These are phyloP conservation scores for Lactarius vividus DNA, from an alignment of 768 basidiomycete genomes.

Conservation along the genomic window DNA sequence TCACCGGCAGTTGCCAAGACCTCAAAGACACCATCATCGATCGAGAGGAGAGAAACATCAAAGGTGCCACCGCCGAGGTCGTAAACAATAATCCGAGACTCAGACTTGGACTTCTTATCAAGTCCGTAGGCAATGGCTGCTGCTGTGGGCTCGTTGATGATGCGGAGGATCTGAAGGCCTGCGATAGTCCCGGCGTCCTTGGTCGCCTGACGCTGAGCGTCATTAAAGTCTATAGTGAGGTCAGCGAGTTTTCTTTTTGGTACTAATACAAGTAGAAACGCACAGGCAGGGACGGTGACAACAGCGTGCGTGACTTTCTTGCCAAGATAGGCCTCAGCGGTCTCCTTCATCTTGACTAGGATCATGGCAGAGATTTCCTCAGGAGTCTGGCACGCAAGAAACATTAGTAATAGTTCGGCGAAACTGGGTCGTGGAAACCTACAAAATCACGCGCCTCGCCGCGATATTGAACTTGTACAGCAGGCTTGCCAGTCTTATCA, in stretches of 20 bases:
- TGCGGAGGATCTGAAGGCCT: slow-evolving; percentile 91
- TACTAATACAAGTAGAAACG: slow-evolving; percentile 31
- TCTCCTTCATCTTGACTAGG: slow-evolving; percentile 98
- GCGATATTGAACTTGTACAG: slow-evolving; percentile 74
- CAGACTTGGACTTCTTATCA: slow-evolving; percentile 84
- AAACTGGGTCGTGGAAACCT: slow-evolving; percentile 35
- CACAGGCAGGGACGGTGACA: slow-evolving; percentile 95
- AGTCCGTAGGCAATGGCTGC: slow-evolving; percentile 98
- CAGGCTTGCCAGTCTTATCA: slow-evolving; percentile 80
- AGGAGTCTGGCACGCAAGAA: slow-evolving; percentile 56
- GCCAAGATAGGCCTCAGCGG: slow-evolving; percentile 96
- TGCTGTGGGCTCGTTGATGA: slow-evolving; percentile 97
- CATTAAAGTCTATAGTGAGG: slow-evolving; percentile 77
- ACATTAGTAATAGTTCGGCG: not conserved
- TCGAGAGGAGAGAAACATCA: slow-evolving; percentile 89
- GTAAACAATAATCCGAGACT: slow-evolving; percentile 96
- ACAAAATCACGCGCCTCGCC: slow-evolving; percentile 82
- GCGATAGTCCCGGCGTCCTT: slow-evolving; percentile 97
- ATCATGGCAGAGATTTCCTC: slow-evolving; percentile 98
- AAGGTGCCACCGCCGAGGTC: slow-evolving; percentile 99
- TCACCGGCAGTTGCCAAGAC: slow-evolving; percentile 61
- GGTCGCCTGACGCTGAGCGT: slow-evolving; percentile 98
- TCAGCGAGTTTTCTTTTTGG: slow-evolving; percentile 7
- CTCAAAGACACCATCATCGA: slow-evolving; percentile 60
- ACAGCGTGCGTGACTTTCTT: slow-evolving; percentile 96